Evolutionary conservation across 805 yeast genomes (phyloP).

Genomic region (Candida anglica): DNA sequence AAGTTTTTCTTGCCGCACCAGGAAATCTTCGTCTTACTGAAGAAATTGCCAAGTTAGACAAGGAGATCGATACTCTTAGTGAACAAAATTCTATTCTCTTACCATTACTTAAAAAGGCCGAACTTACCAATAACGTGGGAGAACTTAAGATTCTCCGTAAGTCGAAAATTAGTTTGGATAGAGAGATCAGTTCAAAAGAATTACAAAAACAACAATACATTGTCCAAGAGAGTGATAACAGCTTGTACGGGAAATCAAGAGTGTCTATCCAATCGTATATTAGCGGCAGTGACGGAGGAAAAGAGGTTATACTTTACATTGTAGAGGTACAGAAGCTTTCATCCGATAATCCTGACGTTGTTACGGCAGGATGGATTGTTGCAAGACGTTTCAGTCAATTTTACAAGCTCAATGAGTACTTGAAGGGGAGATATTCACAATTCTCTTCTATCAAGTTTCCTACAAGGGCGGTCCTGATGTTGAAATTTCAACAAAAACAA

Average conservation of each 20-base stretch:
- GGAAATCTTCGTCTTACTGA: constrained; percentile 64
- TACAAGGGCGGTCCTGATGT: constrained; percentile 55
- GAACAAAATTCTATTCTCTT: constrained; percentile 63
- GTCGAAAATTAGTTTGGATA: constrained; percentile 60
- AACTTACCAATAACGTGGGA: constrained; percentile 68
- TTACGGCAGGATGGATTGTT: constrained; percentile 82
- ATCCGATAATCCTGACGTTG: constrained; percentile 36
- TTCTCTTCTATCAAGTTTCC: constrained; percentile 51
- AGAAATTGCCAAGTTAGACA: constrained; percentile 56
- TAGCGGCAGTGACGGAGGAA: constrained; percentile 52
- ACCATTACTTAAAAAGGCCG: constrained; percentile 75
- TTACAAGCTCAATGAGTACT: constrained; percentile 61
- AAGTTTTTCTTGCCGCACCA: constrained; percentile 58
- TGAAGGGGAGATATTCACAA: constrained; percentile 49
- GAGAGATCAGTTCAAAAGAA: constrained; percentile 73
- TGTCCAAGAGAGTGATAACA: constrained; percentile 78
- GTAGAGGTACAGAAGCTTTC: constrained; percentile 64
- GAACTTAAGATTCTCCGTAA: constrained; percentile 66
- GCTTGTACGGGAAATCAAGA: constrained; percentile 63
- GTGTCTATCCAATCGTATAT: constrained; percentile 52
- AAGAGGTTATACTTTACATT: constrained; percentile 65
- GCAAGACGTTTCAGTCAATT: constrained; percentile 88
- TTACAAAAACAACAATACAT: constrained; percentile 74
- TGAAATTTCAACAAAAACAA: constrained; percentile 64
- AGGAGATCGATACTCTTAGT: constrained; percentile 54